Evolutionary conservation across 768 basidiomycete genomes (phyloP).

Genomic region (Hypholoma fasciculare): DNA sequence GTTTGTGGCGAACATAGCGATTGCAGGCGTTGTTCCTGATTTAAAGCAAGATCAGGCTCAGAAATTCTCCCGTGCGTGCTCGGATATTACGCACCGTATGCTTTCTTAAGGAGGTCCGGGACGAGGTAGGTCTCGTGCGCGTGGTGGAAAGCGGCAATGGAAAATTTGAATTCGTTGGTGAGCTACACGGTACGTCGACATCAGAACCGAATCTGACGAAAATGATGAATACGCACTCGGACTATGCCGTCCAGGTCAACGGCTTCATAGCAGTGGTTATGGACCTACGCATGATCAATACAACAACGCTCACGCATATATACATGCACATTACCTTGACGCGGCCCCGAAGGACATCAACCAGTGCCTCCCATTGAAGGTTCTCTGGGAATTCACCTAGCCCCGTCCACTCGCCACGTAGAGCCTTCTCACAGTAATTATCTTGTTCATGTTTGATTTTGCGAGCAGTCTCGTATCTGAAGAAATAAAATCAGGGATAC

Average conservation of each 20-base stretch:
- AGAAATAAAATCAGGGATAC: constrained; percentile 25
- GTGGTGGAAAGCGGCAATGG: constrained; percentile 74
- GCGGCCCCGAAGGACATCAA: constrained; percentile 75
- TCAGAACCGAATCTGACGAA: too few relatives aligned
- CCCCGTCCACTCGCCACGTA: constrained; percentile 45
- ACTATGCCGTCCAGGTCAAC: constrained; percentile 73
- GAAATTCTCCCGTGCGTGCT: too few relatives aligned
- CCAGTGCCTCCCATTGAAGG: constrained; percentile 72
- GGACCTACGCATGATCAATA: constrained; percentile 33
- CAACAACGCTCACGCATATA: not conserved
- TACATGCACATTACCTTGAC: constrained; percentile 51
- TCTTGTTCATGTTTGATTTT: constrained; percentile 67
- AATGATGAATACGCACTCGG: constrained; percentile 1
- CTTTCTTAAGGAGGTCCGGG: constrained; percentile 73
- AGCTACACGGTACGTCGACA: not conserved
- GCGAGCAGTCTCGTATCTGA: constrained; percentile 59
- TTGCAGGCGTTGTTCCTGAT: constrained; percentile 60
- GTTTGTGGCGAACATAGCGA: constrained; percentile 65
- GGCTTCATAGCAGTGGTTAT: constrained; percentile 58
- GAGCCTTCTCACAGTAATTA: constrained; percentile 54
- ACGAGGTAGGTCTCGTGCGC: constrained; percentile 84
- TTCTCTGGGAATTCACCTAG: constrained; percentile 63
- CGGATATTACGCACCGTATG: constrained; percentile 45
- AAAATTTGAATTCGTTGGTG: constrained; percentile 63
- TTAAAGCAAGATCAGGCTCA: too few relatives aligned